Base-by-base conservation (phyloP, 2,329 filamentous ascomycete genomes). In the Aureobasidium namibiae region DNA sequence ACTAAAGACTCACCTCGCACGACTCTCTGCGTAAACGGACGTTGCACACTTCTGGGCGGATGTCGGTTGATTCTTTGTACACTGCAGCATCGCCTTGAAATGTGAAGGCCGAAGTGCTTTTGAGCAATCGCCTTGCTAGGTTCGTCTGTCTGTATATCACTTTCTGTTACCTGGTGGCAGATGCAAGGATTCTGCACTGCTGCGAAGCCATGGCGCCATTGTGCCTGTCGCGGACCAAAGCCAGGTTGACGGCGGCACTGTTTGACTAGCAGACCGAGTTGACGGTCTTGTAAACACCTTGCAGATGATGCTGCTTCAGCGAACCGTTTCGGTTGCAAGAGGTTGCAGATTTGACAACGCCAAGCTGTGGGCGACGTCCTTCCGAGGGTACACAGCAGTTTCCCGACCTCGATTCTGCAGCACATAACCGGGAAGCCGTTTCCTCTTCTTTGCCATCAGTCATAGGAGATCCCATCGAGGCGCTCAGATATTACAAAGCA, bases 381-480 rank as follows among this genome's bases (percentile, higher is more conserved):
- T 48, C 42, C 54, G 54, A 48, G 54, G 42, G 41, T 23, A 9
- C 54, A 57, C 54, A 48, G 36, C 54, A 57, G 26, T 13, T 16
- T 48, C 54, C 41, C 39, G 14, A 39, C 42, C 21, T 31, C 54
- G 21, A 10, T 29, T 14, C 24, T 39, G 54, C 54, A 46, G 42
- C 26, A 46, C 54, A 57, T 23, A 48, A 57, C 54, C 54, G 31
- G 54, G 54, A 46, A 38, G n/a, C 29, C 34, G 41, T 57, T 33
- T 48, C 33, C 18, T 29, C 18, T 31, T 34, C 16, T n/a, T 26
- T 3, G 23, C 11, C 29, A 56, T 36, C 52, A 18, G 16, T 48
- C 13, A 21, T 23, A 33, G n/a, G 7, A 16, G 26, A 41, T 29
- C 39, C n/a, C 10, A 26, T 56, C 18, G 23, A 54, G 26, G 18